Evolutionary conservation across 345 rosid genomes (phyloP).

Genomic region (Aegle marmelos): DNA sequence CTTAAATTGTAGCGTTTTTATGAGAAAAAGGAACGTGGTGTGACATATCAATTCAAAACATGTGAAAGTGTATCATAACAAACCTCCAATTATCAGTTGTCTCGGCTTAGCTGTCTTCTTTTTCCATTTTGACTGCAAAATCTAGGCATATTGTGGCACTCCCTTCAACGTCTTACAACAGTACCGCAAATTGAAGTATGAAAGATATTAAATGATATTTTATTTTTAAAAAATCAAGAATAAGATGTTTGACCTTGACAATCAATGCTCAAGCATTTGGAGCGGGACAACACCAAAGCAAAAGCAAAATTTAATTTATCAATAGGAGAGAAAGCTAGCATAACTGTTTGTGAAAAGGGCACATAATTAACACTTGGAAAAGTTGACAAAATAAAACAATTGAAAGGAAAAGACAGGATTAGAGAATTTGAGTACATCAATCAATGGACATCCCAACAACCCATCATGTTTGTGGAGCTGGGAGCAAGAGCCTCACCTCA

Average conservation of each 20-base stretch:
- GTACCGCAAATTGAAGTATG: not conserved
- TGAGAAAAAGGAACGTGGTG: not conserved
- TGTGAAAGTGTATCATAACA: conserved; percentile 15
- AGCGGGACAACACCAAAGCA: no score
- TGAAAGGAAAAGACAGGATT: conserved; percentile 14
- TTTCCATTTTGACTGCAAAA: conserved; percentile 19
- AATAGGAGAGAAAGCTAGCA: not conserved
- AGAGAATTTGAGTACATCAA: conserved; percentile 20
- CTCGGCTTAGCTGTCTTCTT: not conserved
- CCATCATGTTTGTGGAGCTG: conserved; percentile 42
- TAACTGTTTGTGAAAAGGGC: not conserved
- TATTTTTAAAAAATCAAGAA: no score
- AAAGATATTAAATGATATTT: no score
- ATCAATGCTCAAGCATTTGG: no score
- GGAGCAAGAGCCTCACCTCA: conserved; percentile 30
- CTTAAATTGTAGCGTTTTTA: not conserved
- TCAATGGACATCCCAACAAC: conserved; percentile 45
- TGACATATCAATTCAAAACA: conserved; percentile 17
- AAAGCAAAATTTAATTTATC: no score
- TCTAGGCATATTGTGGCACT: conserved; percentile 30
- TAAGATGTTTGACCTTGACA: not conserved
- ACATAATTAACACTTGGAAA: no score
- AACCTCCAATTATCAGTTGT: not conserved
- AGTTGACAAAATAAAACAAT: not conserved
- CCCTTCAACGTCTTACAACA: conserved; percentile 10